phyloP scores from a whole-genome alignment of 2,329 filamentous ascomycete species.

The Curvularia eragrostidis region DNA sequence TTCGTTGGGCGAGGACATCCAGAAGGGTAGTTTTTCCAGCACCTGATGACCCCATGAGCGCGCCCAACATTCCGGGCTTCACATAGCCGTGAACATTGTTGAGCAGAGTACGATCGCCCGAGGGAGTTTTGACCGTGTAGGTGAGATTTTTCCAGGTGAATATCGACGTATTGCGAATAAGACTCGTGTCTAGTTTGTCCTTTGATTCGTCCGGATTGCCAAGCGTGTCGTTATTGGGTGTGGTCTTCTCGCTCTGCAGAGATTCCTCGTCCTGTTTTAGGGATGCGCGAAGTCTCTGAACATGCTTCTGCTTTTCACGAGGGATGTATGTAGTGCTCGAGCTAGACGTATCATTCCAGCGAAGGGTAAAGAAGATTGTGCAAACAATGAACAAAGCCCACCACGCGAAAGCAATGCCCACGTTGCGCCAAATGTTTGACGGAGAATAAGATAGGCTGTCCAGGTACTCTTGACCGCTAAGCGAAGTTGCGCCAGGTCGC shows the following conservation, averaged over 20 bases:
- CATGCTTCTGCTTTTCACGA: conserved; percentile 47
- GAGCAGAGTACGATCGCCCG: conserved; percentile 53
- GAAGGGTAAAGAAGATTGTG: conserved; percentile 64
- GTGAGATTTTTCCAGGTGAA: conserved; percentile 69
- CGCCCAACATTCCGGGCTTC: conserved; percentile 60
- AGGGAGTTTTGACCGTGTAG: conserved; percentile 62
- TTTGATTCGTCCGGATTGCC: conserved; percentile 37
- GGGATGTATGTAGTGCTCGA: conserved; percentile 66
- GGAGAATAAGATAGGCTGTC: conserved; percentile 54
- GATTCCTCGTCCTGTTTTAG: conserved; percentile 59
- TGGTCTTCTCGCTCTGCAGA: conserved; percentile 31
- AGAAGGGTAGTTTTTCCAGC: conserved; percentile 47
- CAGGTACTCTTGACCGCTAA: conserved; percentile 67
- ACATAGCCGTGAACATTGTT: conserved; percentile 62
- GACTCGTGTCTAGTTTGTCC: conserved; percentile 17
- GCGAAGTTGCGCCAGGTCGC: conserved; percentile 53
- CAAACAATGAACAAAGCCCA: conserved; percentile 56
- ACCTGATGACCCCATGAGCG: conserved; percentile 43
- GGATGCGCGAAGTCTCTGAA: conserved; percentile 14
- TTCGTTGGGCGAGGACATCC: conserved; percentile 41
- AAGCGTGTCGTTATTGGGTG: conserved; percentile 11
- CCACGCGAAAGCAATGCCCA: conserved; percentile 55
- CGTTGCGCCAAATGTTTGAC: conserved; percentile 47
- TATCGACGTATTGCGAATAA: conserved; percentile 69
- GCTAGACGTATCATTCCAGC: conserved; percentile 62